Evolutionary conservation across 305 asterid genomes (phyloP).

Genomic region (Ajuga reptans): DNA sequence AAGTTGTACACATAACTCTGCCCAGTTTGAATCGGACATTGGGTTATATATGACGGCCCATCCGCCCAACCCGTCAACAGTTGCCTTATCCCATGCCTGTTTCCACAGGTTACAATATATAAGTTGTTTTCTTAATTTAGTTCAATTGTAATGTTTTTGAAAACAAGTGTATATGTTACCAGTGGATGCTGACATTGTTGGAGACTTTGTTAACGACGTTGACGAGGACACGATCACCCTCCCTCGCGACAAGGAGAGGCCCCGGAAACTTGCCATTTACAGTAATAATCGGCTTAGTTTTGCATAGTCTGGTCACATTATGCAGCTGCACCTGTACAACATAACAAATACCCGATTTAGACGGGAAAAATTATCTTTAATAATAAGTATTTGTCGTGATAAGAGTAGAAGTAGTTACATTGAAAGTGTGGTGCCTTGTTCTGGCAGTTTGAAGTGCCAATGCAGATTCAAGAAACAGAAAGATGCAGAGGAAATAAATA

Average conservation of each 20-base stretch:
- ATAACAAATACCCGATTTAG: not conserved
- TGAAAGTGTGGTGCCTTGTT: slow-evolving; percentile 34
- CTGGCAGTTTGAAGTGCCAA: slow-evolving; percentile 18
- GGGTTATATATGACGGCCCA: slow-evolving; percentile 26
- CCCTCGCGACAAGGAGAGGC: slow-evolving; percentile 41
- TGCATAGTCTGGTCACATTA: slow-evolving; percentile 49
- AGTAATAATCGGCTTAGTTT: slow-evolving; percentile 40
- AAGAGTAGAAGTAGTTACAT: slow-evolving; percentile 20
- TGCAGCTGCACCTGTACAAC: slow-evolving; percentile 37
- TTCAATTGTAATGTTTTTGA: no score
- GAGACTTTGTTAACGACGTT: slow-evolving; percentile 43
- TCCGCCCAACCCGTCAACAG: slow-evolving; percentile 23
- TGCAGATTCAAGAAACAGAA: not conserved
- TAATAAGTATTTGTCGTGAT: no score
- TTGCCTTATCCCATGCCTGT: slow-evolving; percentile 26
- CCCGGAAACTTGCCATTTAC: slow-evolving; percentile 59
- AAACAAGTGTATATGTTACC: no score
- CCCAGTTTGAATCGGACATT: slow-evolving; percentile 25
- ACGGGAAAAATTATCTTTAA: no score
- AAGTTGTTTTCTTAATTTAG: no score
- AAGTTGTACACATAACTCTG: slow-evolving; percentile 24
- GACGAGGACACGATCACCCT: slow-evolving; percentile 45
- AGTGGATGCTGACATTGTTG: slow-evolving; percentile 48
- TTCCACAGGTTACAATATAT: no score
- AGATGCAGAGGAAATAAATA: not conserved